Evolutionary conservation across 345 rosid genomes (phyloP).

Genomic region (Ricinus communis): DNA sequence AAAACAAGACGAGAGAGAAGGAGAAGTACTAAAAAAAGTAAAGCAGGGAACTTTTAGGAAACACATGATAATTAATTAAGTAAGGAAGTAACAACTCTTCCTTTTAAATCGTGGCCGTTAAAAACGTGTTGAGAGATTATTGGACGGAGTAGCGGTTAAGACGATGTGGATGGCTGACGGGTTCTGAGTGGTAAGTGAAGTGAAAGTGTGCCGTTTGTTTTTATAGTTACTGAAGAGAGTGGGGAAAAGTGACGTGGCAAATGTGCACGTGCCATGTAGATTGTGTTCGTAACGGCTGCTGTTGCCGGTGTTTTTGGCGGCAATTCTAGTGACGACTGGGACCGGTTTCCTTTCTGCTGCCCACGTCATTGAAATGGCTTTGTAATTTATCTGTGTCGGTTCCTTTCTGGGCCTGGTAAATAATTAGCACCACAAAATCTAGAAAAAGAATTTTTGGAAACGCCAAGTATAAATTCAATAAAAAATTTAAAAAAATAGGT

Average conservation of each 20-base stretch:
- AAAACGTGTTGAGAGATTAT: constrained; percentile 18
- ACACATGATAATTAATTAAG: not conserved
- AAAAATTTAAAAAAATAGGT: too few species aligned
- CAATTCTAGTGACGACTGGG: constrained; percentile 14
- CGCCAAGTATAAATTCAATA: too few species aligned
- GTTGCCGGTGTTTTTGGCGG: constrained; percentile 33
- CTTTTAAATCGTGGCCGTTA: not conserved
- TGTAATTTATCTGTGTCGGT: too few species aligned
- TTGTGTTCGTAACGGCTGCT: constrained; percentile 13
- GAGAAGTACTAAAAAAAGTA: constrained; percentile 11
- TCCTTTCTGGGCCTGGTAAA: too few species aligned
- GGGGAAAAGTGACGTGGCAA: not conserved
- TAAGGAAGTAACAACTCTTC: not conserved
- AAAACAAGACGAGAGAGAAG: not conserved
- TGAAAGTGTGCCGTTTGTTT: too few species aligned
- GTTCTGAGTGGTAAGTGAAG: not conserved
- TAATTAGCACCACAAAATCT: too few species aligned
- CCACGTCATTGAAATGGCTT: constrained; percentile 12
- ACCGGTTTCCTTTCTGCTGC: not conserved
- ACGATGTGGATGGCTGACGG: not conserved
- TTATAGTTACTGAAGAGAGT: not conserved
- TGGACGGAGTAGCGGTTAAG: constrained; percentile 5
- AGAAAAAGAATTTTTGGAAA: too few species aligned
- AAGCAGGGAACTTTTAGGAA: not conserved
- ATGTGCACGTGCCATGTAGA: constrained; percentile 8